Base-by-base conservation (phyloP, 2,329 filamentous ascomycete species). In the Calonectria pseudoturangicola region DNA sequence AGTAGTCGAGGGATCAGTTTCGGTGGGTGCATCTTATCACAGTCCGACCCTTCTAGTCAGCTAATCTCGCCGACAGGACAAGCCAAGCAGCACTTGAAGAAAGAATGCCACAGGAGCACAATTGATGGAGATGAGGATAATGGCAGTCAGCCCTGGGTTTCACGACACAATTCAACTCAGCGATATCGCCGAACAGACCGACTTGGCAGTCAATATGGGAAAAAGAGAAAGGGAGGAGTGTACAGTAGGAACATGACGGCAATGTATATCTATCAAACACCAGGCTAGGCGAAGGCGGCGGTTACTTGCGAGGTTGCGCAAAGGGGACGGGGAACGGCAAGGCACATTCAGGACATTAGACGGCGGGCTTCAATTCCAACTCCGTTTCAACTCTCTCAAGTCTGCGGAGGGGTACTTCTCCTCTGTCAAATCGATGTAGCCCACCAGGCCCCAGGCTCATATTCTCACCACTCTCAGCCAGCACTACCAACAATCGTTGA, bases 1-100 rank as follows among this genome's bases (percentile, higher is more conserved):
- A 85, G 97, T 99, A 16, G 94, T 99, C 0, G 97, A 99, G 85
- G 94, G 94, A 21, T 93, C 94, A 72, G 93, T 95, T 84, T 92
- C 93, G 80, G 93, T 95, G 89, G 50, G 76, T 47, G 60, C 65
- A 51, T 7, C 21, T 9, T 7, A 3, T 12, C 7, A 27, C 7
- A 21, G 2, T 4, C 9, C 5, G 43, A 21, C 21, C n/a, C 10
- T 4, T 47, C 25, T 25, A 33, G 27, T 7, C 50, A 71, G n/a
- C 68, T 81, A 28, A 82, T 66, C 41, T 63, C 33, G 64, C 30
- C 45, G 68, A 8, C 74, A 92, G 91, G 93, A 93, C 77, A 95
- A 94, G 85, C 91, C 96, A 82, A 91, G 87, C 41, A 92, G 92
- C 3, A 83, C 88, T n/a, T 87, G 90, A 71, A 93, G 4, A 91